A percentile compares a stretch with the other conserved stretches of the same genome.
Evolutionary conservation across 2,329 filamentous ascomycete genomes (phyloP).

Genomic region (Colletotrichum chrysophilum): DNA sequence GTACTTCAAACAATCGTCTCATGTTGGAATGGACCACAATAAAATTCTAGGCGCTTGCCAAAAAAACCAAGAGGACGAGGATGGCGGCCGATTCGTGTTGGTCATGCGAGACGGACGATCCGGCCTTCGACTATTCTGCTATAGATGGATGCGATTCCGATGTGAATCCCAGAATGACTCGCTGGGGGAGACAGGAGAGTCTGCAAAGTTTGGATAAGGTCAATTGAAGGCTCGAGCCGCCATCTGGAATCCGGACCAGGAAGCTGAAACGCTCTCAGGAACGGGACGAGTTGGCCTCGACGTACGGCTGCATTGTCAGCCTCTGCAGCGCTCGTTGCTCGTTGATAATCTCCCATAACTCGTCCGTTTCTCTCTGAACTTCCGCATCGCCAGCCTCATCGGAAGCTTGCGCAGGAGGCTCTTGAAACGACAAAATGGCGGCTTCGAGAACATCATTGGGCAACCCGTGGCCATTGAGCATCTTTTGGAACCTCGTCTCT

Average conservation of each 20-base stretch:
- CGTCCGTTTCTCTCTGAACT: constrained; percentile 35
- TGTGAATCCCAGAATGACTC: constrained; percentile 1
- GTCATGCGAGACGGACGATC: constrained; percentile 8
- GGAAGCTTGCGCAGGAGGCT: constrained; percentile 34
- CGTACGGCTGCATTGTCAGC: constrained; percentile 31
- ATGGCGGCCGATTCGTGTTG: constrained; percentile 4
- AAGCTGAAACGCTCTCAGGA: constrained; percentile 14
- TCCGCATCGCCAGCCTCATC: constrained; percentile 24
- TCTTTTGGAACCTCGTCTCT: constrained; percentile 48
- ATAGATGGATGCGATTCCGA: constrained; percentile 3
- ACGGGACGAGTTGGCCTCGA: constrained; percentile 28
- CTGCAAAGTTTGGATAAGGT: constrained; percentile 17
- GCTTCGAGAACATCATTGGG: constrained; percentile 51
- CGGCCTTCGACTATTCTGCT: background rate
- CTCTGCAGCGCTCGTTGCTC: constrained; percentile 40
- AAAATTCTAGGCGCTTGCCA: constrained; percentile 6
- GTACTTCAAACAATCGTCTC: constrained; percentile 9
- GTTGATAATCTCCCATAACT: constrained; percentile 44
- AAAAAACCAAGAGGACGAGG: background rate
- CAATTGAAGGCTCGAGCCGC: constrained; percentile 21
- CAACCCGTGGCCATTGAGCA: constrained; percentile 54
- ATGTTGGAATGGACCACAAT: background rate
- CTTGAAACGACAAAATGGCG: constrained; percentile 51
- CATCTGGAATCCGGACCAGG: constrained; percentile 1
- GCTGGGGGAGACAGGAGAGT: background rate